phyloP scores from a whole-genome alignment of 345 rosid genomes.

The Raphanus sativus region DNA sequence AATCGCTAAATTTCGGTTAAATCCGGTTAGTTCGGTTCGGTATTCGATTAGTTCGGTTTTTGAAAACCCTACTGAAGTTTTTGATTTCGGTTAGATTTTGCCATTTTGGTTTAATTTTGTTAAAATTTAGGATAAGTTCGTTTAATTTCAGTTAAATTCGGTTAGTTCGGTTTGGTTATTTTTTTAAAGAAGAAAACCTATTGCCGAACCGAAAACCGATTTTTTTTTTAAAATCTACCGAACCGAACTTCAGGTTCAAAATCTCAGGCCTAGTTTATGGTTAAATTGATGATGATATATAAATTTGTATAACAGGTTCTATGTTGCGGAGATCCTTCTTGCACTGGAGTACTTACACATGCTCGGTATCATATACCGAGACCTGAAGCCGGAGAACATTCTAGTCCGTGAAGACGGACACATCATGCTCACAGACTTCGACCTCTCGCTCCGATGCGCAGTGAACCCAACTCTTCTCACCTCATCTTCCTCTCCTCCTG shows the following conservation, averaged over 20 bases:
- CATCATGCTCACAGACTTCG: constrained; percentile 97
- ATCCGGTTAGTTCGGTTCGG: background rate
- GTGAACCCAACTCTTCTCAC: constrained; percentile 87
- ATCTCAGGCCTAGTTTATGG: background rate
- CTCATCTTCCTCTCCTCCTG: constrained; percentile 48
- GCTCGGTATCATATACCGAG: constrained; percentile 94
- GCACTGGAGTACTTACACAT: constrained; percentile 96
- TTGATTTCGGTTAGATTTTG: too few relatives aligned
- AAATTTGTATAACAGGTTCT: constrained; percentile 55
- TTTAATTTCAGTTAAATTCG: too few relatives aligned
- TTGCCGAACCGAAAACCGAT: background rate
- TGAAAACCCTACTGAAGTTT: too few relatives aligned
- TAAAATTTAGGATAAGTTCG: background rate
- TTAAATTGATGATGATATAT: background rate
- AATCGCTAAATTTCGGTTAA: too few relatives aligned
- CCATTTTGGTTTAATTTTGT: background rate
- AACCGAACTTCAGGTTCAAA: background rate
- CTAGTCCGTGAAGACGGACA: constrained; percentile 97
- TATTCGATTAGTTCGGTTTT: background rate
- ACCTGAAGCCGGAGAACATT: constrained; percentile 93
- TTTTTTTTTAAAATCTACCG: background rate
- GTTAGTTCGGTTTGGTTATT: background rate
- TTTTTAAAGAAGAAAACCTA: background rate
- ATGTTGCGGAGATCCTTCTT: constrained; percentile 94
- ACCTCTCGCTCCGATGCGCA: constrained; percentile 81